These are phyloP conservation scores for Sporothrix phasma DNA, from an alignment of 2,329 filamentous ascomycete species.

Conservation along the genomic window DNA sequence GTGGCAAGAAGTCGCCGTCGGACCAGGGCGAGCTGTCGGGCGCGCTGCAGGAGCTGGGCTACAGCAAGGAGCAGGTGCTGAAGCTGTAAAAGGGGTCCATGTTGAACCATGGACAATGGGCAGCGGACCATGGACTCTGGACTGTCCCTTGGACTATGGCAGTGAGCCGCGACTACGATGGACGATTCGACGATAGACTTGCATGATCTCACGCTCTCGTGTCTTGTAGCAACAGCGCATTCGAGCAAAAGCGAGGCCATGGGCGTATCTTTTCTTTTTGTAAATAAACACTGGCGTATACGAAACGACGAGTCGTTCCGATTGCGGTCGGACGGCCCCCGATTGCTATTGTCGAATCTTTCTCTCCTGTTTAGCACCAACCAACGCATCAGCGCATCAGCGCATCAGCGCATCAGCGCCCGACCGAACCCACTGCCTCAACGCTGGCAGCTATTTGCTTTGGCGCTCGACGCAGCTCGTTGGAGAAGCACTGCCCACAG, in stretches of 20 bases:
- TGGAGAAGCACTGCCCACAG: not conserved
- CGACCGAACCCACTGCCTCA: not conserved
- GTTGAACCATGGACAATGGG: not conserved
- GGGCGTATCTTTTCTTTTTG: not conserved
- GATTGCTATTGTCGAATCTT: not conserved
- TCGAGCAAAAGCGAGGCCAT: not conserved
- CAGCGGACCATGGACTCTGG: not conserved
- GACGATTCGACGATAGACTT: not conserved
- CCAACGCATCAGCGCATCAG: not conserved
- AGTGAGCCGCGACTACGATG: no score
- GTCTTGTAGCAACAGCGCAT: not conserved
- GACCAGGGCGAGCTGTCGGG: conserved; percentile 89
- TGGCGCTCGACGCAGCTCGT: not conserved
- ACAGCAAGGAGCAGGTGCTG: conserved; percentile 68
- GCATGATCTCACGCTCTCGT: not conserved
- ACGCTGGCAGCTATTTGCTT: not conserved
- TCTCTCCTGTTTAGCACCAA: not conserved
- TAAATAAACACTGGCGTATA: not conserved
- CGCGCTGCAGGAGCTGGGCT: conserved; percentile 53
- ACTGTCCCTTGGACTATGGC: no score
- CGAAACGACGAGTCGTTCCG: not conserved
- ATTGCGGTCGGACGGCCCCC: not conserved
- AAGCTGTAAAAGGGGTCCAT: conserved; percentile 56
- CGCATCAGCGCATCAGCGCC: not conserved
- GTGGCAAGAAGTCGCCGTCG: conserved; percentile 78